These are phyloP conservation scores for Melanomma pulvis-pyrius DNA, from an alignment of 495 filamentous ascomycete genomes.

Conservation along the genomic window DNA sequence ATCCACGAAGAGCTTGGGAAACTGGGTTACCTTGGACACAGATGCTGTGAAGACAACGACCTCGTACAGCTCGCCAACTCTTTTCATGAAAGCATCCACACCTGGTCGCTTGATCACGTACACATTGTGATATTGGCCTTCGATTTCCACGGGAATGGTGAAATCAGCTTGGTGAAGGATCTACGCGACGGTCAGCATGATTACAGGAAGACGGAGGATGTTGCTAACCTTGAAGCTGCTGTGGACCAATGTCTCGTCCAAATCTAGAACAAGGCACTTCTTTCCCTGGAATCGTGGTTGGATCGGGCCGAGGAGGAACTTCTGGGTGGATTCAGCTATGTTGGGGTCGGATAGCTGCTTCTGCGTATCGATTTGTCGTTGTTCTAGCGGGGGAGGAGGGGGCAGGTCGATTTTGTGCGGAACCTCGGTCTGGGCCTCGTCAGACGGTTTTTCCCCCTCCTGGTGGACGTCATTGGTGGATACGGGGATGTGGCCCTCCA, in stretches of 20 bases:
- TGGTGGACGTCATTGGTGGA: conserved; percentile 43
- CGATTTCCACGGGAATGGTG: conserved; percentile 98
- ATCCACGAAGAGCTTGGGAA: neutral
- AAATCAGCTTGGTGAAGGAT: conserved; percentile 98
- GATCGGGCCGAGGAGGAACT: conserved; percentile 79
- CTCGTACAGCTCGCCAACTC: conserved; percentile 96
- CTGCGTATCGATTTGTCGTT: conserved; percentile 47
- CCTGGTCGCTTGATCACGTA: conserved; percentile 99
- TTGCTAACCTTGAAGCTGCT: conserved; percentile 92
- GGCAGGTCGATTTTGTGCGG: conserved; percentile 49
- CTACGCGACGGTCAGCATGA: conserved; percentile 53
- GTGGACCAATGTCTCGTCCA: conserved; percentile 98
- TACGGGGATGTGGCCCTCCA: conserved; percentile 58
- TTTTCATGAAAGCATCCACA: conserved; percentile 98
- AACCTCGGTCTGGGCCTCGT: conserved; percentile 42
- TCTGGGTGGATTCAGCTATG: conserved; percentile 53
- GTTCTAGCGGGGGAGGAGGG: conserved; percentile 63
- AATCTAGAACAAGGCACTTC: conserved; percentile 93
- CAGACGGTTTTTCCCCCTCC: conserved; percentile 22
- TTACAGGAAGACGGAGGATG: neutral
- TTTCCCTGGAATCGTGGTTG: conserved; percentile 75
- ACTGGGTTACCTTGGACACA: conserved; percentile 81
- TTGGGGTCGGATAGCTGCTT: conserved; percentile 37
- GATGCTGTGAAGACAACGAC: conserved; percentile 99
- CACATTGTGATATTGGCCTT: conserved; percentile 98